phyloP scores from a whole-genome alignment of 2,329 filamentous ascomycete genomes.

The Fusarium sp. region DNA sequence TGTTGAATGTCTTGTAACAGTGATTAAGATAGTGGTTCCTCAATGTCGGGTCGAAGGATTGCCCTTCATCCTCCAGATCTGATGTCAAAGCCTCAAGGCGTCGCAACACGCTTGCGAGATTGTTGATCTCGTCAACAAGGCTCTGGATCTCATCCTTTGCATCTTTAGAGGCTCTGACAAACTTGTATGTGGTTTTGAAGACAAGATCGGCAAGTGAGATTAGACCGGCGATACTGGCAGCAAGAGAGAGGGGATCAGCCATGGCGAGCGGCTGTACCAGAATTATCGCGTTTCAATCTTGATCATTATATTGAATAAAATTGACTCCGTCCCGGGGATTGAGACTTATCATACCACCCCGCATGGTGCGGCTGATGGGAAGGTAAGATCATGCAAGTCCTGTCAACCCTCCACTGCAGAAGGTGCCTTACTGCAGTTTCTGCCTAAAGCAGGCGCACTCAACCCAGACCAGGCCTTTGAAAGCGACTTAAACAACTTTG shows the following conservation, averaged over 20 bases:
- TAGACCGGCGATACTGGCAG: slow-evolving; percentile 3
- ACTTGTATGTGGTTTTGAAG: not conserved
- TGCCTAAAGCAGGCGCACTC: not conserved
- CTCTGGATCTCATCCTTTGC: not conserved
- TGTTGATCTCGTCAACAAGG: slow-evolving; percentile 9
- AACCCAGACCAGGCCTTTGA: not conserved
- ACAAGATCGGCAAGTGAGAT: slow-evolving; percentile 4
- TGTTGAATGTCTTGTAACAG: not conserved
- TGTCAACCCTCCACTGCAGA: not conserved
- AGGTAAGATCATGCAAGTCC: not conserved
- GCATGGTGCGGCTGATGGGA: not conserved
- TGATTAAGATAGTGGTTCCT: not conserved
- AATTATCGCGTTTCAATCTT: accelerated
- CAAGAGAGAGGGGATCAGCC: slow-evolving; percentile 14
- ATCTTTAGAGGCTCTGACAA: not conserved
- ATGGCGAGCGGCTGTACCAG: not conserved
- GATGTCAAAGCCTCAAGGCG: not conserved
- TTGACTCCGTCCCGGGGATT: accelerated
- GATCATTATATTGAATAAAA: not conserved
- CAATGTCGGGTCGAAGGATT: not conserved
- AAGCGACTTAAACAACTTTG: not conserved
- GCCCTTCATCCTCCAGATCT: not conserved
- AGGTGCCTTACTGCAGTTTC: not conserved
- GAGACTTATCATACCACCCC: not conserved
- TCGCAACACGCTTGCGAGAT: not conserved